Conservation (phyloP, 805 yeast species). For the Hanseniaspora occidentalis region DNA sequence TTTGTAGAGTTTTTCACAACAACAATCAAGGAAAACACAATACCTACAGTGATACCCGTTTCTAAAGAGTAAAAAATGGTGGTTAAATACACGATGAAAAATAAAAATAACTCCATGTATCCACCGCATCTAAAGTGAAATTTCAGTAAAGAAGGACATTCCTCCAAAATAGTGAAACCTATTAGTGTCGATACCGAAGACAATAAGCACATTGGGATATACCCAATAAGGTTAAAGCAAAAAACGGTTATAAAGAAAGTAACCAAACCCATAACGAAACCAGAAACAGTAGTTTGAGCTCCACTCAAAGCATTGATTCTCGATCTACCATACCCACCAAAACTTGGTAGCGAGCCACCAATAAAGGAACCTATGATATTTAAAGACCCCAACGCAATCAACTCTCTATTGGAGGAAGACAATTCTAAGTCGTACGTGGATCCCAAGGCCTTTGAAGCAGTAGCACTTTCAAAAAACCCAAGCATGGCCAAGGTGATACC, state of each 20-base stretch:
- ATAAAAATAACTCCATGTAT: constrained; percentile 60
- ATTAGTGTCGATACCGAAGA: constrained; percentile 72
- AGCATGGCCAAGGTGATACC: constrained; percentile 70
- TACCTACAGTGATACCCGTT: constrained; percentile 82
- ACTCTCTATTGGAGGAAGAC: constrained; percentile 70
- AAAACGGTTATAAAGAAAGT: constrained; percentile 49
- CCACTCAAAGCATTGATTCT: constrained; percentile 81
- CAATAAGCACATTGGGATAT: constrained; percentile 66
- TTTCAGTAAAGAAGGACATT: constrained; percentile 63
- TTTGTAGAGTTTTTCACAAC: constrained; percentile 70
- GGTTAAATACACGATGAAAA: constrained; percentile 47
- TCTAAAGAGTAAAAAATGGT: constrained; percentile 72
- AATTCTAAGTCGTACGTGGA: constrained; percentile 57
- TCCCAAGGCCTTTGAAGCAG: constrained; percentile 81
- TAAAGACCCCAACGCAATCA: constrained; percentile 76
- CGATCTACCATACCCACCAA: constrained; percentile 94
- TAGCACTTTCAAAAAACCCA: constrained; percentile 88
- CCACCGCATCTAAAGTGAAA: constrained; percentile 70
- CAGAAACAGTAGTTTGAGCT: constrained; percentile 76
- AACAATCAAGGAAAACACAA: constrained; percentile 63
- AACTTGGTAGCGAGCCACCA: constrained; percentile 69
- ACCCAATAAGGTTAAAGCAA: constrained; percentile 49
- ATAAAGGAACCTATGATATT: constrained; percentile 45
- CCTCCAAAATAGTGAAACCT: constrained; percentile 67
- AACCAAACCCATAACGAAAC: constrained; percentile 65